Evolutionary conservation across 345 rosid species (phyloP), one percentile per base, ranked within the genome.

Genomic region (Limnanthes douglasii): DNA sequence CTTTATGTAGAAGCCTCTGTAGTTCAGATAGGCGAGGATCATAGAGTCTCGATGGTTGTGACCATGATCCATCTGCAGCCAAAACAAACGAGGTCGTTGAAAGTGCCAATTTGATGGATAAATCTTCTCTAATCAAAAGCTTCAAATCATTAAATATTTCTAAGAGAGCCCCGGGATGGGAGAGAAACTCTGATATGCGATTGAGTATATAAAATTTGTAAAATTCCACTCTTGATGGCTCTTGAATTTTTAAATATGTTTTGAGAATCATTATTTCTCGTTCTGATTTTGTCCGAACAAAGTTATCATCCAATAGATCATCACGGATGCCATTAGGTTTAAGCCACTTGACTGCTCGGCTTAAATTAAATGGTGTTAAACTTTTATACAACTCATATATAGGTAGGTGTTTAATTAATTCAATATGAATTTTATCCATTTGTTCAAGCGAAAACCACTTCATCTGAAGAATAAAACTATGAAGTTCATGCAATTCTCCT

Each of bases 21-120:
- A 75, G 69, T 53, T 56, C 81, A 63, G 72, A 70, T 40, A 75
- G 55, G 15, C 85, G 86, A 57, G 97, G 97, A 67, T 86, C 97
- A 33, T 86, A 81, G 34, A 81, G 85, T 75, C 97, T 82, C 42
- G 85, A 81, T 41, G 97, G 93, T 28, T 69, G 75, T 60, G 70
- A 78, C 97, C 97, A 86, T 36, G 61, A 58, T 59, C 94, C 94
- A 54, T 86, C 51, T 24, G 75, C 86, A 31, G 86, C 70, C 38
- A 81, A 70, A 59, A 86, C 88, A 70, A 86, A 81, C 45, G 93
- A 80, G 3, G 68, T 67, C 6, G 37, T 28, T 1, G 79, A 75
- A 41, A 86, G 51, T 30, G 64, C 68, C 47, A 64, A 48, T 56
- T 53, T 77, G 44, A 73, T 69, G 46, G 85, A 60, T 41, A 38